These are phyloP conservation scores for Thalassiosira livingstoniorum DNA, from an alignment of 352 stramenopile genomes.

Conservation along the genomic window DNA sequence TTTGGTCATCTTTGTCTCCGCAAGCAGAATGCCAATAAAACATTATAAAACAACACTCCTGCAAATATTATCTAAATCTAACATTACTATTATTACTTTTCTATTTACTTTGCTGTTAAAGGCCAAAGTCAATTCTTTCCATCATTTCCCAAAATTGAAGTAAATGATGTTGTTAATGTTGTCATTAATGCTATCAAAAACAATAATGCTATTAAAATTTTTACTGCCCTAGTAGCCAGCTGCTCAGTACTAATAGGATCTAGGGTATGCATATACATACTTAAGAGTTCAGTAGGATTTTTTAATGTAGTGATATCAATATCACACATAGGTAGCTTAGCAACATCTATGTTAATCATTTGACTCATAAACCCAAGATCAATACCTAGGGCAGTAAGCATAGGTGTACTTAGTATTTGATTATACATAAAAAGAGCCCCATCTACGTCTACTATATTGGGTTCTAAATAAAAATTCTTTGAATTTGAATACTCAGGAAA, in stretches of 20 bases:
- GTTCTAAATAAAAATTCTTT: background rate
- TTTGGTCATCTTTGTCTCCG: slow-evolving; percentile 28
- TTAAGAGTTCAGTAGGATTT: background rate
- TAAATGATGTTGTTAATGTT: background rate
- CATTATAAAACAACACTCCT: slow-evolving; percentile 15
- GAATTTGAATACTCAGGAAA: slow-evolving; percentile 10
- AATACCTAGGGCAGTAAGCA: slow-evolving; percentile 6
- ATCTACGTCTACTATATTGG: slow-evolving; percentile 10
- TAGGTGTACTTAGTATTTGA: slow-evolving; percentile 1
- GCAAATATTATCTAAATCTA: no score
- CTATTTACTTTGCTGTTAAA: no score
- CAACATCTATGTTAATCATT: slow-evolving; percentile 23
- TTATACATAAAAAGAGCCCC: no score
- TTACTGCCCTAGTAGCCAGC: background rate
- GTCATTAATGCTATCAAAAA: slow-evolving; percentile 5
- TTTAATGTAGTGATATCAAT: slow-evolving; percentile 16
- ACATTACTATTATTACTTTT: no score
- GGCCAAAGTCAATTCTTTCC: no score
- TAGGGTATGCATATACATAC: background rate
- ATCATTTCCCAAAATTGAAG: no score
- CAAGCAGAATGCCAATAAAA: slow-evolving; percentile 9
- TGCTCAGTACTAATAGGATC: slow-evolving; percentile 10
- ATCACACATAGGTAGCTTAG: no score
- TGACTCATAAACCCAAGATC: slow-evolving; percentile 9
- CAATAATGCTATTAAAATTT: slow-evolving; percentile 17